phyloP scores from a whole-genome alignment of 2,329 filamentous ascomycete species.

The Aspergillus fumigatiaffinis region DNA sequence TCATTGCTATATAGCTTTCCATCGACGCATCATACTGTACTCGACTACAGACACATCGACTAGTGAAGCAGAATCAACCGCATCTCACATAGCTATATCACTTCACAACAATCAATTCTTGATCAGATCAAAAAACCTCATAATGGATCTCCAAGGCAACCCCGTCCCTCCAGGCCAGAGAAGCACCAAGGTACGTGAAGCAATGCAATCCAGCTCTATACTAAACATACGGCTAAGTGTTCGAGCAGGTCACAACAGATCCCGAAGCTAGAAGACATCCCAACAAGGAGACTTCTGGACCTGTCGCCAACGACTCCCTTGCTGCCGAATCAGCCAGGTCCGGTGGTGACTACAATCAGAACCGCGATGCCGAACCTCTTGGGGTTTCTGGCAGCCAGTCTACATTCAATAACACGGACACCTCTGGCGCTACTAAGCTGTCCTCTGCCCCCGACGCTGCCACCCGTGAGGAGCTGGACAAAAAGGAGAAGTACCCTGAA shows the following conservation, averaged over 20 bases:
- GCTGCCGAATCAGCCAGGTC: constrained; percentile 66
- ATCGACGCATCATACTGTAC: constrained; percentile 1
- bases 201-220: neutral
- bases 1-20: constrained; percentile 21
- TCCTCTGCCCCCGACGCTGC: constrained; percentile 46
- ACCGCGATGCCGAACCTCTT: constrained; percentile 51
- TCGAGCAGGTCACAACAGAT: constrained; percentile 42
- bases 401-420: constrained; percentile 55
- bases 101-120: neutral
- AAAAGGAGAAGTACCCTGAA: constrained; percentile 42
- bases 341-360: constrained; percentile 59
- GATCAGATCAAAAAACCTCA: constrained; percentile 5
- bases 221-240: neutral
- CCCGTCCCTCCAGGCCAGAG: constrained; percentile 28
- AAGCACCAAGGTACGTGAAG: constrained; percentile 33
- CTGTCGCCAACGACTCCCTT: constrained; percentile 65
- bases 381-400: constrained; percentile 50
- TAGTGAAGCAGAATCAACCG: neutral
- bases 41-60: neutral
- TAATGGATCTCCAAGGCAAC: constrained; percentile 40
- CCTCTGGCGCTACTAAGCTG: constrained; percentile 49
- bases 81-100: neutral
- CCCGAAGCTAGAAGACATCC: constrained; percentile 48
- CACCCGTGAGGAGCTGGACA: constrained; percentile 42
- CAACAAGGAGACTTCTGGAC: constrained; percentile 60